Percentiles rank a stretch among this genome's conserved stretches.
phyloP scores from a whole-genome alignment of 2,329 filamentous ascomycete genomes.

The Cladosporium colombiae region DNA sequence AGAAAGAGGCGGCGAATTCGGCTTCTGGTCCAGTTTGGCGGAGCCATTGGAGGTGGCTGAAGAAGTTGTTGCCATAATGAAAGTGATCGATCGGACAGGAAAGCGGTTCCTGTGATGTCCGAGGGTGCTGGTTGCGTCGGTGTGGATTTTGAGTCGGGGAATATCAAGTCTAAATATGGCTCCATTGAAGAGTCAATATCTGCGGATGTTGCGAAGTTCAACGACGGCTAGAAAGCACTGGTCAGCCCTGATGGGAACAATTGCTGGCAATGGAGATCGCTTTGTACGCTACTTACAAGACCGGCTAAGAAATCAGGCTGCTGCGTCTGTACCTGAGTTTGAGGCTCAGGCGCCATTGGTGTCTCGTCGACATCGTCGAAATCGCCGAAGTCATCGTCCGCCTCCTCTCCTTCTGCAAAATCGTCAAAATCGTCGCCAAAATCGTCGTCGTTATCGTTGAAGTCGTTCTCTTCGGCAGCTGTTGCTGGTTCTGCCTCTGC shows the following conservation, averaged over 20 bases:
- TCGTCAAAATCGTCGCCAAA: constrained; percentile 67
- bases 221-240: constrained; percentile 39
- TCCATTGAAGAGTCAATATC: constrained; percentile 62
- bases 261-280: neutral
- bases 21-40: constrained; percentile 96
- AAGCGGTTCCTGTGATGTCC: constrained; percentile 55
- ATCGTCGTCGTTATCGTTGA: constrained; percentile 56
- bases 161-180: constrained; percentile 67
- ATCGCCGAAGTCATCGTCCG: constrained; percentile 54
- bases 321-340: constrained; percentile 38
- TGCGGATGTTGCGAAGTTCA: constrained; percentile 46
- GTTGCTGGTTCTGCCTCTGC: constrained; percentile 10
- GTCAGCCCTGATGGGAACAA: neutral
- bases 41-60: constrained; percentile 88
- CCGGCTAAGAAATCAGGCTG: constrained; percentile 45
- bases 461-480: constrained; percentile 45
- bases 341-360: constrained; percentile 42
- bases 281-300: constrained; percentile 46
- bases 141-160: constrained; percentile 56
- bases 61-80: constrained; percentile 97
- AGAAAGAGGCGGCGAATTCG: constrained; percentile 93
- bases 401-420: constrained; percentile 52
- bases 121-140: constrained; percentile 21
- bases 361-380: constrained; percentile 48
- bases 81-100: constrained; percentile 81